A percentile compares a stretch with the other conserved stretches of the same genome.
These are phyloP conservation scores for Trametes sp. DNA, from an alignment of 1,284 basidiomycete species.

Conservation along the genomic window DNA sequence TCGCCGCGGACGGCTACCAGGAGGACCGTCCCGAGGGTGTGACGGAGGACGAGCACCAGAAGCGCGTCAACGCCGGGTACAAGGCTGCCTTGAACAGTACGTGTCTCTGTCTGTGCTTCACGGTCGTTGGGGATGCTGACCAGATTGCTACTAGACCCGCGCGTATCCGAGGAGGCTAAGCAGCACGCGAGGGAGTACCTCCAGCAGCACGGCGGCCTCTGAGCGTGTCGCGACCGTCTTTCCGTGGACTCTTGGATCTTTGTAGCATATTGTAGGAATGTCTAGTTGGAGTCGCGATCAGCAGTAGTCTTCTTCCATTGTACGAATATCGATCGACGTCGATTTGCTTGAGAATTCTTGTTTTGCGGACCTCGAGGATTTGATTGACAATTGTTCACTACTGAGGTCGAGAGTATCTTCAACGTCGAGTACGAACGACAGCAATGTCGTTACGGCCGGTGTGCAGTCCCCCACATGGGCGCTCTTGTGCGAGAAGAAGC, in stretches of 20 bases:
- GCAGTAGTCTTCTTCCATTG: background rate
- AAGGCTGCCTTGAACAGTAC: slow-evolving; percentile 57
- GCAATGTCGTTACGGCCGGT: too few species aligned
- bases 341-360: background rate
- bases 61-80: slow-evolving; percentile 55
- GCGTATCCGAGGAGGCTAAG: slow-evolving; percentile 48
- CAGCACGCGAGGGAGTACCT: slow-evolving; percentile 55
- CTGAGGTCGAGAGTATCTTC: too few species aligned
- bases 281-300: background rate
- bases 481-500: background rate
- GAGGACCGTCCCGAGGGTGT: slow-evolving; percentile 40
- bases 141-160: slow-evolving; percentile 41
- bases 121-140: slow-evolving; percentile 49
- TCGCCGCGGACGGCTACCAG: slow-evolving; percentile 42
- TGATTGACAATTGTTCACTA: too few species aligned
- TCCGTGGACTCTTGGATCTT: background rate
- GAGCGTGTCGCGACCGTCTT: background rate
- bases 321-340: slow-evolving; percentile 2
- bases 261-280: slow-evolving; percentile 12
- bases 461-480: too few species aligned
- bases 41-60: slow-evolving; percentile 49
- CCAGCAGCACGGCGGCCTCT: slow-evolving; percentile 39
- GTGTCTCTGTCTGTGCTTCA: slow-evolving; percentile 25
- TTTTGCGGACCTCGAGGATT: background rate
- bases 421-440: too few species aligned